phyloP scores from a whole-genome alignment of 2,329 filamentous ascomycete species.

The Fusarium pseudoanthophilum region DNA sequence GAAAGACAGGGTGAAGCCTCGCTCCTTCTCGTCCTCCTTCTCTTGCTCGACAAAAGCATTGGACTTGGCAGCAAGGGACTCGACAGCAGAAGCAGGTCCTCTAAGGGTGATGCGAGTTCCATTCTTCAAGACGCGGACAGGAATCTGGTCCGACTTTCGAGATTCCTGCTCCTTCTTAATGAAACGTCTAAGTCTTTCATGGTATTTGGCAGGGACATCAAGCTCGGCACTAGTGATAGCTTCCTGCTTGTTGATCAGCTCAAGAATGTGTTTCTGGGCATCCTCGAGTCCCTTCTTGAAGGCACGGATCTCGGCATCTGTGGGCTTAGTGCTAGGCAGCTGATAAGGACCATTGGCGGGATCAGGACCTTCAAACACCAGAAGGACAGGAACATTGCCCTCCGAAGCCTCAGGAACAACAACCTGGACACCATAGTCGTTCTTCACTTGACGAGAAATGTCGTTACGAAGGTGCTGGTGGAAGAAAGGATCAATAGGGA shows the following conservation, averaged over 20 bases:
- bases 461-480: conserved; percentile 76
- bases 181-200: conserved; percentile 70
- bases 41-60: conserved; percentile 85
- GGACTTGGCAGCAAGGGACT: conserved; percentile 78
- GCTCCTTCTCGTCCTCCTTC: conserved; percentile 92
- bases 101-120: conserved; percentile 76
- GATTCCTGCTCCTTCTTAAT: conserved; percentile 73
- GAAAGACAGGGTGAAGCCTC: conserved; percentile 85
- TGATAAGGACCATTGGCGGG: conserved; percentile 60
- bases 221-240: conserved; percentile 61
- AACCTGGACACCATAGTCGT: conserved; percentile 77
- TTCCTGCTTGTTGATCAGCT: conserved; percentile 69
- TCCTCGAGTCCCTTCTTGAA: conserved; percentile 67
- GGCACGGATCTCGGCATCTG: conserved; percentile 59
- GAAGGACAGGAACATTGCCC: conserved; percentile 69
- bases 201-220: conserved; percentile 71
- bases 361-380: conserved; percentile 78
- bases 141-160: conserved; percentile 67
- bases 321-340: conserved; percentile 65
- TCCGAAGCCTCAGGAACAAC: conserved; percentile 75
- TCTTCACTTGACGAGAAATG: conserved; percentile 70
- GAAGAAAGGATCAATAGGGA: conserved; percentile 82
- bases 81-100: conserved; percentile 78
- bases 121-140: conserved; percentile 67
- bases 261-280: conserved; percentile 66